These are phyloP conservation scores for Scopulariopsis brevicaulis DNA, from an alignment of 2,329 filamentous ascomycete genomes.

Conservation along the genomic window DNA sequence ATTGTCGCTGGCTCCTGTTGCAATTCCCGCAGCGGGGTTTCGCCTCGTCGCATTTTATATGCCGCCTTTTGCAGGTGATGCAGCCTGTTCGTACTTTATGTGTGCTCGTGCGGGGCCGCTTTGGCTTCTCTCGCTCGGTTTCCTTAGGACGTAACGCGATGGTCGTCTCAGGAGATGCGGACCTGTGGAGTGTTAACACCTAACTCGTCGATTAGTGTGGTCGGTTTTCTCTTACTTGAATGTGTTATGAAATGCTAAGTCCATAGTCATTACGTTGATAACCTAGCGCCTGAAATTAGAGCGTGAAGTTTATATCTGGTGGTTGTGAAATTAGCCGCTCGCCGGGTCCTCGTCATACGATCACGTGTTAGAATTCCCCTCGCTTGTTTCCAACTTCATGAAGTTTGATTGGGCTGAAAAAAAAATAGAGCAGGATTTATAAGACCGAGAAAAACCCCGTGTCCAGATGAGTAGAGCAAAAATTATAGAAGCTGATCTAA, in stretches of 20 bases:
- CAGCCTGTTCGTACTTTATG: neutral
- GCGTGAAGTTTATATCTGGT: too few species aligned
- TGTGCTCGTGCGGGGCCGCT: neutral
- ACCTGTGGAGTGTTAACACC: neutral
- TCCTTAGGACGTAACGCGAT: neutral
- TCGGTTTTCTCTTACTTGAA: neutral
- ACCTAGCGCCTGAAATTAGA: too few species aligned
- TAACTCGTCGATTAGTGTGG: neutral
- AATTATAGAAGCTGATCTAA: neutral
- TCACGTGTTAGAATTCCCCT: too few species aligned
- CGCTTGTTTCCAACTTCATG: too few species aligned
- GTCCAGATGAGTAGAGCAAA: too few species aligned
- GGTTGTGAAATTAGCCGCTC: too few species aligned
- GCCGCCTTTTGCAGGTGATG: neutral
- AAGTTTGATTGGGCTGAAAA: too few species aligned
- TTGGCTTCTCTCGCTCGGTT: neutral
- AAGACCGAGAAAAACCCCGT: too few species aligned
- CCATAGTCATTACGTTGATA: too few species aligned
- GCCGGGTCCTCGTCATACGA: too few species aligned
- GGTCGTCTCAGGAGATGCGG: neutral
- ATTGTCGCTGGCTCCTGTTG: constrained; percentile 6
- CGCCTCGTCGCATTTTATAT: neutral
- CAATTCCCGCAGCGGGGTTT: constrained; percentile 5
- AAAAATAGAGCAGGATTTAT: too few species aligned
- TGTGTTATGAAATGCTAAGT: neutral